These are phyloP conservation scores for Ambrosia trifida DNA, from an alignment of 129 eudicot species.

Conservation along the genomic window DNA sequence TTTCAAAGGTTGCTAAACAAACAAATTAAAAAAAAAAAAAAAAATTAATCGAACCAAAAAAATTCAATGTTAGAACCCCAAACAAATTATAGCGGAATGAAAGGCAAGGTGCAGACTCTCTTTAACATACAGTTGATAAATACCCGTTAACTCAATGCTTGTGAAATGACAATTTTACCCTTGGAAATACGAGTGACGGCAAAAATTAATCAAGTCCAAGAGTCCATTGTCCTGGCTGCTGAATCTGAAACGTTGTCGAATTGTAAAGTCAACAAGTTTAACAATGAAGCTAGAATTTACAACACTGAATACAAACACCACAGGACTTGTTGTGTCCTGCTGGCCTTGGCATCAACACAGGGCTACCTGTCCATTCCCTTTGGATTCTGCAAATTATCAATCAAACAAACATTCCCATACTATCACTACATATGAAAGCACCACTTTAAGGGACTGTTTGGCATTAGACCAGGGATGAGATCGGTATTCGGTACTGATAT, in stretches of 20 bases:
- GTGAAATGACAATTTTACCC: slow-evolving; percentile 10
- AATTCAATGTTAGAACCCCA: too few species aligned
- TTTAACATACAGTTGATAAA: too few species aligned
- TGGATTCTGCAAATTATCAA: slow-evolving; percentile 46
- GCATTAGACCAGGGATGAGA: not conserved
- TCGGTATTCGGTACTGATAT: too few species aligned
- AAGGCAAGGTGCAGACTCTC: too few species aligned
- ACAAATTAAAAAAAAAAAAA: too few species aligned
- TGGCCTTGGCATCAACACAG: slow-evolving; percentile 61
- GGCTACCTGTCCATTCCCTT: slow-evolving; percentile 66
- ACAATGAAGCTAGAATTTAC: slow-evolving; percentile 34
- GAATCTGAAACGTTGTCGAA: slow-evolving; percentile 20
- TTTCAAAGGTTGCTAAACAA: too few species aligned
- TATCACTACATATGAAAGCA: not conserved
- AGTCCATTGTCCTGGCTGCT: slow-evolving; percentile 17
- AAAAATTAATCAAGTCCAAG: not conserved
- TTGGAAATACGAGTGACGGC: not conserved
- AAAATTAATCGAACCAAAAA: too few species aligned
- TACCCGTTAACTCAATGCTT: not conserved
- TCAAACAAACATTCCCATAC: slow-evolving; percentile 18
- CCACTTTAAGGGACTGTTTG: not conserved
- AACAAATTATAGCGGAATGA: too few species aligned
- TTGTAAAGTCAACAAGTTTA: slow-evolving; percentile 11
- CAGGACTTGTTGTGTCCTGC: slow-evolving; percentile 32
- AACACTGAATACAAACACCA: slow-evolving; percentile 40